Conservation (phyloP, 2,329 filamentous ascomycete genomes). For the Teratosphaeria epicoccoides region DNA sequence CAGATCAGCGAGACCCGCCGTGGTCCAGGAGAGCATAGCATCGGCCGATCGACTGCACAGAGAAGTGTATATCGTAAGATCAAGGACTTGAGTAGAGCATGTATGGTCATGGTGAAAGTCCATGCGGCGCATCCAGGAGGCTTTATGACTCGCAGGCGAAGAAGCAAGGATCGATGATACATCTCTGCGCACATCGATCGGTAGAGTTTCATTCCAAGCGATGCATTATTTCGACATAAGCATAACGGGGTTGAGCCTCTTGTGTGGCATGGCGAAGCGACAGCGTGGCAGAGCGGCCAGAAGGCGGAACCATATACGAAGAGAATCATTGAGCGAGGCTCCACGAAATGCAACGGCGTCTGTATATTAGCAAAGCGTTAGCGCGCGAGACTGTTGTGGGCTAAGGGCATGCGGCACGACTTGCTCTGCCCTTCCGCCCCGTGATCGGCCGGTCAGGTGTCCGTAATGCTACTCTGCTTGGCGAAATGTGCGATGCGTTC, state of each 20-base stretch:
- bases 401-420: too few relatives aligned
- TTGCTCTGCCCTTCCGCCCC: too few relatives aligned
- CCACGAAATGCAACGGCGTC: background rate
- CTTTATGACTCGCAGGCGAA: background rate
- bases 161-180: background rate
- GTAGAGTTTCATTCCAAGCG: background rate
- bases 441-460: too few relatives aligned
- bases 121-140: background rate
- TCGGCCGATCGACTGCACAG: background rate
- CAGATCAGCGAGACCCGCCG: background rate
- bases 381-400: background rate
- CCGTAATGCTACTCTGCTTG: too few relatives aligned
- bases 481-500: slow-evolving; percentile 31
- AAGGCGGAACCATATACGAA: background rate
- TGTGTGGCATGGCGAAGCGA: background rate
- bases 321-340: background rate
- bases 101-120: background rate
- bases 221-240: background rate
- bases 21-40: background rate
- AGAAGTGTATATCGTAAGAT: background rate
- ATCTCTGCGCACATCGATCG: background rate
- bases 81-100: background rate
- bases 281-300: background rate
- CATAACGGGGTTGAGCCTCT: background rate
- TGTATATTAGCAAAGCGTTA: background rate